Evolutionary conservation across 169 alveolate genomes (phyloP), one percentile per base, ranked within the genome.

Genomic region (Cryptosporidium ubiquitum): DNA sequence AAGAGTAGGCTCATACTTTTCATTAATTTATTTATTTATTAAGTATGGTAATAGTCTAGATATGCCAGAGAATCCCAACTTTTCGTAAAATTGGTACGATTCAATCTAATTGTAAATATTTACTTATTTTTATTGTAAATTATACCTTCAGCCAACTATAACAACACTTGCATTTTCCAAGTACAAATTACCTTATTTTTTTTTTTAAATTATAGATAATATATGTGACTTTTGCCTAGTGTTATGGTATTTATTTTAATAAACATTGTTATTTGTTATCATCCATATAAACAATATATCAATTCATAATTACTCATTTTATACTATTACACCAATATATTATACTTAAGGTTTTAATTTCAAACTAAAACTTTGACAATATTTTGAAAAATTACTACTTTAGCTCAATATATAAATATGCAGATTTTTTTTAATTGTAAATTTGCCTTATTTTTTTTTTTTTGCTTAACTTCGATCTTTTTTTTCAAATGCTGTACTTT

Each of bases 21-120:
- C 75, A 6, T 35, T 79, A 26, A 79, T 79, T 12, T 58, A 61
- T 64, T 37, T 64, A 33, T 60, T 79, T 42, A 40, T 79, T 35
- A 79, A 79, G 42, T 79, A 79, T 57, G 86, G 86, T 14, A 26
- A 18, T 42, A 29, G 33, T 18, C 37, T 79, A 23, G 86, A 79
- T 10, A 79, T 79, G 86, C 86, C 86, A 12, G 86, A 73, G 42
- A 73, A 79, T 64, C 75, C 73, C 35, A 29, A 42, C 44, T 79
- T n/a, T 29, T 58, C 86, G 18, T 79, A 42, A 79, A 20, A 26
- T 31, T 2, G 69, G 4, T 55, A 55, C 7, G 14, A 26, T 4
- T 23, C n/a, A 23, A 5, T 7, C 2, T 1, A n/a, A 23, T 16
- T 0, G 66, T n/a, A 4, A 55, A 2, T 7, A 55, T 12, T 5